Percentiles rank a stretch among this genome's conserved stretches.
Conservation (phyloP, 441 rosid species). For the Euphorbia corollata region DNA sequence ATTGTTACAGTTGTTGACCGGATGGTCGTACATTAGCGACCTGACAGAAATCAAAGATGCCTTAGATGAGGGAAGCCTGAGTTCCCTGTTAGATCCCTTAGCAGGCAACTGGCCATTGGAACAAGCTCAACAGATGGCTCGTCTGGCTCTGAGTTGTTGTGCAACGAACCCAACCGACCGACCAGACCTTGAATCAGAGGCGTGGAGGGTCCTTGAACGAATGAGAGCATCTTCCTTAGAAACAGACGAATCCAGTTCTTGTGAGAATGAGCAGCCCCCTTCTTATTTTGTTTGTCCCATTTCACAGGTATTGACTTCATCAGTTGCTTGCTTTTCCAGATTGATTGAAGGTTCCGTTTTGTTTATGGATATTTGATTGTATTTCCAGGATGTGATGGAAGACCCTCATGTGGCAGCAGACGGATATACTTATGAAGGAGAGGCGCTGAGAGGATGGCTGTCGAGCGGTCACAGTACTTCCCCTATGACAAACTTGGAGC, state of each 20-base stretch:
- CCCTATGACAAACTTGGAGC: constrained; percentile 63
- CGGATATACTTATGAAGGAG: constrained; percentile 23
- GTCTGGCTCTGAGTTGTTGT: constrained; percentile 72
- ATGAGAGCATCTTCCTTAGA: constrained; percentile 71
- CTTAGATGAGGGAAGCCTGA: constrained; percentile 41
- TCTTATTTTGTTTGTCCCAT: constrained; percentile 79
- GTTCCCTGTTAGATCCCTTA: constrained; percentile 54
- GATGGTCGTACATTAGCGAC: constrained; percentile 51
- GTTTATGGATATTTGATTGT: neutral
- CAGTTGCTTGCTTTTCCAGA: neutral
- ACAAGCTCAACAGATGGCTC: constrained; percentile 75
- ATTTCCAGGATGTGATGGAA: constrained; percentile 67
- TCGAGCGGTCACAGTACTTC: constrained; percentile 41
- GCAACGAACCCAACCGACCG: constrained; percentile 48
- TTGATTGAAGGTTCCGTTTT: neutral
- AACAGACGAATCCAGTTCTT: constrained; percentile 39
- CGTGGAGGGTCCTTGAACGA: constrained; percentile 76
- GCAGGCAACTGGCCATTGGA: constrained; percentile 95
- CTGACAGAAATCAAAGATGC: constrained; percentile 52
- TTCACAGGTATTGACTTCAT: constrained; percentile 39
- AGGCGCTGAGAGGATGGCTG: neutral
- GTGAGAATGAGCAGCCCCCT: constrained; percentile 58
- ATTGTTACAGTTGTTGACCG: constrained; percentile 62
- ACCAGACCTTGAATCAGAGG: constrained; percentile 71
- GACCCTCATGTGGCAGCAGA: constrained; percentile 74